Percentiles rank a stretch among this genome's conserved stretches.
These are phyloP conservation scores for sunflower (Helianthus annuus) DNA, from an alignment of 129 eudicot species.

Conservation along the genomic window DNA sequence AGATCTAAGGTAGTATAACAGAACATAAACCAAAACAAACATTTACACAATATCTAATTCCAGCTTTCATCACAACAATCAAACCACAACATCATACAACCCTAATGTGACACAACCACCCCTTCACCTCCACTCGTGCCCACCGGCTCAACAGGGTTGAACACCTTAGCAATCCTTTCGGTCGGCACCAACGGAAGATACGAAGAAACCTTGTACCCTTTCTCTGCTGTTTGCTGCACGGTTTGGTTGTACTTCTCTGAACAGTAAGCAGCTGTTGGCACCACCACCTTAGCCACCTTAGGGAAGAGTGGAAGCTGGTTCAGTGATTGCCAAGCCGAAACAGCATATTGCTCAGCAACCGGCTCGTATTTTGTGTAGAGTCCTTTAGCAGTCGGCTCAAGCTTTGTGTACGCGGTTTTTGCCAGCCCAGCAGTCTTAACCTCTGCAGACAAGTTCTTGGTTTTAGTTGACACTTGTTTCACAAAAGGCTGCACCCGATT, in stretches of 20 bases:
- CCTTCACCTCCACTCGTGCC: background rate
- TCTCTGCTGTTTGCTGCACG: slow-evolving; percentile 48
- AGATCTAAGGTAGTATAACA: background rate
- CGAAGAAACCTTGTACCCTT: slow-evolving; percentile 57
- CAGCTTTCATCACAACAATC: background rate
- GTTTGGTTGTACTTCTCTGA: slow-evolving; percentile 64
- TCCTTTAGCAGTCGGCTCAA: slow-evolving; percentile 68
- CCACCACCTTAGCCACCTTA: slow-evolving; percentile 53
- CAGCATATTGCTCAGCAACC: slow-evolving; percentile 80
- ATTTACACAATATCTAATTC: background rate
- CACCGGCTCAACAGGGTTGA: slow-evolving; percentile 17
- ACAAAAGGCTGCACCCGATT: slow-evolving; percentile 54
- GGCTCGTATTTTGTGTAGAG: slow-evolving; percentile 70
- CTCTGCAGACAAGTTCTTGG: slow-evolving; percentile 51
- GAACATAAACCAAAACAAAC: background rate
- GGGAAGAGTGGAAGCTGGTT: slow-evolving; percentile 81
- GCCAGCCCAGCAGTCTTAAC: slow-evolving; percentile 61
- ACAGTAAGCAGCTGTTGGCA: slow-evolving; percentile 58
- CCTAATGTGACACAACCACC: background rate
- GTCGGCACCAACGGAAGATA: slow-evolving; percentile 67
- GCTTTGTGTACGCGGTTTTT: slow-evolving; percentile 48
- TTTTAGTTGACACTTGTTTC: slow-evolving; percentile 47
- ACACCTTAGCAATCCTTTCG: slow-evolving; percentile 34
- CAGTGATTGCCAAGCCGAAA: slow-evolving; percentile 66
- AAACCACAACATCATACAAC: background rate